Base-by-base conservation (phyloP, 179 eudicot species). In the Amaranthus tricolor region DNA sequence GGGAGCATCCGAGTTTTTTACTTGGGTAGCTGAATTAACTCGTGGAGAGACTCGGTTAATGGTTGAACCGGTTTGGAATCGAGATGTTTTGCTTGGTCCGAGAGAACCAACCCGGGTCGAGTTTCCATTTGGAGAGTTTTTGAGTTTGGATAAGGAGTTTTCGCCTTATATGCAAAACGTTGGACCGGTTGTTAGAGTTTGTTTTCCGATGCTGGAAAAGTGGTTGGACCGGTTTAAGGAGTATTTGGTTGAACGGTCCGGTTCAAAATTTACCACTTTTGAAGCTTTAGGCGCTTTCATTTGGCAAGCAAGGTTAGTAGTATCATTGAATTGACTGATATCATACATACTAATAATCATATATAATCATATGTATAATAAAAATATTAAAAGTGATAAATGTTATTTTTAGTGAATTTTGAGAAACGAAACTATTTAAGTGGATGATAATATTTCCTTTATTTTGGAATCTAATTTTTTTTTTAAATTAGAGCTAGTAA, bases 211-310 rank as follows among this genome's bases (percentile, higher is more conserved):
- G 77, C 75, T 50, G 75, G 89, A 89, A 7, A 85, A 78, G 72
- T 82, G 84, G 88, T 76, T 90, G 81, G 84, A 85, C 79, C 84
- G 78, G 82, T 76, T 89, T 52, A 91, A 87, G 77, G 71, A 57
- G 31, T 66, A 81, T 43, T 51, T 89, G 4, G 60, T 66, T n/a
- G 88, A 87, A 24, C 81, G 70, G 48, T 86, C 90, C 74, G 91
- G 90, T 45, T 85, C 66, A 9, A 83, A 70, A n/a, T 89, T 82
- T 63, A 90, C 96, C 16, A 89, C 93, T 0, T 90, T 90, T 62
- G 96, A 90, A 82, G 93, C 93, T 47, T 74, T 90, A 78, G 93
- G 93, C 68, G 90, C 93, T 73, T 85, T 79, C 78, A 86, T 77
- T 47, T 77, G 76, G 76, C 72, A 63, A 20, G 74, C 80, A 77